Conservation (phyloP, 1,139 yeast species). For the Geotrichum cucujoidarum region DNA sequence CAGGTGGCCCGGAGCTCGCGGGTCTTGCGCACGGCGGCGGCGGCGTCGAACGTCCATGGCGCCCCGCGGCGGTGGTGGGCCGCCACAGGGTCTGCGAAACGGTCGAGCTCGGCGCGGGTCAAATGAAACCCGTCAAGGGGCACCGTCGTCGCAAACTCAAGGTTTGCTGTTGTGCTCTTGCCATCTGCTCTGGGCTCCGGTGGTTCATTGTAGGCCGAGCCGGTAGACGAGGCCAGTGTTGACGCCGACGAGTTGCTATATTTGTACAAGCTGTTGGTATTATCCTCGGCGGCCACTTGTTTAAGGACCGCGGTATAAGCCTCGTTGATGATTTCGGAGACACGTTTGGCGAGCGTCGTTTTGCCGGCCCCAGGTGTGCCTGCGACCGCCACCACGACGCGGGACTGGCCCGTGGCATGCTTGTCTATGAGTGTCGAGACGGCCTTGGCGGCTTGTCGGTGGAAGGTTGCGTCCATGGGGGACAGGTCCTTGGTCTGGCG, state of each 20-base stretch:
- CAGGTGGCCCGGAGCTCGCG: slow-evolving; percentile 9
- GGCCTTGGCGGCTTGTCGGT: background rate
- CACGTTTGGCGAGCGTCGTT: slow-evolving; percentile 53
- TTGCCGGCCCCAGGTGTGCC: slow-evolving; percentile 87
- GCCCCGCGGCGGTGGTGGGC: slow-evolving; percentile 74
- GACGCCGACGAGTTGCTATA: background rate
- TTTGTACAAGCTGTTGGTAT: background rate
- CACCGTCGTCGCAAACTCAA: slow-evolving; percentile 27
- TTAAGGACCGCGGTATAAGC: slow-evolving; percentile 3
- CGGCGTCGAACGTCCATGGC: slow-evolving; percentile 68
- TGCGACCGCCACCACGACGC: slow-evolving; percentile 54
- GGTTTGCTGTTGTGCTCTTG: background rate
- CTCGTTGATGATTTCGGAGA: slow-evolving; percentile 30
- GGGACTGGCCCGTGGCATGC: slow-evolving; percentile 12
- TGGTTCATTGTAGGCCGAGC: background rate
- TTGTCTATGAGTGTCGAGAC: background rate
- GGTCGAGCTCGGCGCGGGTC: slow-evolving; percentile 50
- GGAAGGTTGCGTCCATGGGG: slow-evolving; percentile 1
- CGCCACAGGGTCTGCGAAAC: slow-evolving; percentile 48
- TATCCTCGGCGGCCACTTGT: background rate
- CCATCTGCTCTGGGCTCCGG: background rate
- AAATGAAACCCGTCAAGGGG: slow-evolving; percentile 86
- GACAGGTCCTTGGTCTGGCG: background rate
- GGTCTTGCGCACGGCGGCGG: slow-evolving; percentile 15
- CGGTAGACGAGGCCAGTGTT: background rate